Evolutionary conservation across 805 yeast species (phyloP).

Genomic region (Hanseniaspora mollemarum): DNA sequence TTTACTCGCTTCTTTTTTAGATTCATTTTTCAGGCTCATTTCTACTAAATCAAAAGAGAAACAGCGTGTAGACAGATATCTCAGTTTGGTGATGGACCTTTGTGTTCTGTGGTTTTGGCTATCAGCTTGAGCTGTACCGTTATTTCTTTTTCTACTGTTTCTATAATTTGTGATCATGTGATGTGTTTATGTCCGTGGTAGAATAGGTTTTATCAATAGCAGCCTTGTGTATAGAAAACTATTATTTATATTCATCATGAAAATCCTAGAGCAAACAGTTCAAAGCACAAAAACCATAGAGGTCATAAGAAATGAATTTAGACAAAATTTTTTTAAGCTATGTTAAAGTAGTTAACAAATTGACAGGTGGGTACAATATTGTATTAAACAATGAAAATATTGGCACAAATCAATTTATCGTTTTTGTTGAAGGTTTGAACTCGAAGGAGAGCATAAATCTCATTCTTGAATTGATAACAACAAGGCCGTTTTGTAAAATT

Average conservation of each 20-base stretch:
- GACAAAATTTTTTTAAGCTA: neutral
- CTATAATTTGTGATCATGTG: too few species aligned
- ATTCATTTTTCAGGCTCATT: too few species aligned
- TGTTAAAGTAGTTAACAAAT: neutral
- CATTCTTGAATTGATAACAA: neutral
- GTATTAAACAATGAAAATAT: neutral
- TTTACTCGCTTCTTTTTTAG: neutral
- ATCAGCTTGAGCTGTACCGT: too few species aligned
- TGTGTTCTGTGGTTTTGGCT: too few species aligned
- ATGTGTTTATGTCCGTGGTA: too few species aligned
- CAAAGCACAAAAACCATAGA: neutral
- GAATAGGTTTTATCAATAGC: too few species aligned
- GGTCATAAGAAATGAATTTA: neutral
- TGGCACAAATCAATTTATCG: neutral
- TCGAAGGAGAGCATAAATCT: conserved; percentile 1
- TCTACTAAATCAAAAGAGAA: too few species aligned
- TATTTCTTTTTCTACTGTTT: too few species aligned
- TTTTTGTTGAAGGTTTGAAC: conserved; percentile 3
- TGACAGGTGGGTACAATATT: conserved; percentile 1
- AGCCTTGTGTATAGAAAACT: too few species aligned
- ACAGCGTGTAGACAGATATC: too few species aligned
- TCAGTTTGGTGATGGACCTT: too few species aligned
- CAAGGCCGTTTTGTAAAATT: neutral
- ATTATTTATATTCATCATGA: too few species aligned
- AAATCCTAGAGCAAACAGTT: neutral